Evolutionary conservation across 148 eudicot species (phyloP).

Genomic region (Chenopodium album): DNA sequence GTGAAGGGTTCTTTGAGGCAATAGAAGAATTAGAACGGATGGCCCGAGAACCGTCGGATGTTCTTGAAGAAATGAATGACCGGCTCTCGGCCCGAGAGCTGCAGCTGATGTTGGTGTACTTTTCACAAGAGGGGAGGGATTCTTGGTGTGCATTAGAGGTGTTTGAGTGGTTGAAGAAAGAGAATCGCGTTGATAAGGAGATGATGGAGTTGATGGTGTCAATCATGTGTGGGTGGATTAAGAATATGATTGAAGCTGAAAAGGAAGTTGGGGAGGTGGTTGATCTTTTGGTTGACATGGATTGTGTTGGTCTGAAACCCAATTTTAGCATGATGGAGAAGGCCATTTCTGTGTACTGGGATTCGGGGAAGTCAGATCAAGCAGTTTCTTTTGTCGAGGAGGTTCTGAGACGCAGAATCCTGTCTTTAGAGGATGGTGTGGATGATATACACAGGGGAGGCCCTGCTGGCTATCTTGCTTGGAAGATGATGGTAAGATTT

Average conservation of each 20-base stretch:
- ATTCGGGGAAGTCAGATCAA: constrained; percentile 49
- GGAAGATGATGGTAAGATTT: constrained; percentile 89
- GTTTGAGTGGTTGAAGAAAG: constrained; percentile 89
- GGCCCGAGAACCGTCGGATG: constrained; percentile 84
- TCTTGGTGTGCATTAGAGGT: constrained; percentile 98
- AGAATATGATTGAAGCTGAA: constrained; percentile 65
- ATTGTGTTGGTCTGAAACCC: constrained; percentile 87
- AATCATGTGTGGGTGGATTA: constrained; percentile 85
- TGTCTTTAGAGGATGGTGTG: constrained; percentile 36
- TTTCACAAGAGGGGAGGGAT: constrained; percentile 93
- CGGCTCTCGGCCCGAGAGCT: constrained; percentile 66
- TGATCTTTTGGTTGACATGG: constrained; percentile 87
- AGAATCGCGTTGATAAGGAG: constrained; percentile 88
- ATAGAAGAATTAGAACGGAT: constrained; percentile 89
- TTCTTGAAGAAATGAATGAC: constrained; percentile 83
- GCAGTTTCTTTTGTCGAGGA: constrained; percentile 65
- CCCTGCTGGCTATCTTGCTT: constrained; percentile 90
- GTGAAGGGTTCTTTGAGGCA: constrained; percentile 87
- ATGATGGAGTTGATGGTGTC: constrained; percentile 96
- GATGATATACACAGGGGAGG: constrained; percentile 60
- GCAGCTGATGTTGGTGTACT: constrained; percentile 82
- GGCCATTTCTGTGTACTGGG: constrained; percentile 84
- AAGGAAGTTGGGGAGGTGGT: constrained; percentile 60
- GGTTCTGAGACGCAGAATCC: constrained; percentile 58
- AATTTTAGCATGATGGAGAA: constrained; percentile 89